Base-by-base conservation (phyloP, 1,139 yeast genomes). In the Saccharomyces pastorianus region DNA sequence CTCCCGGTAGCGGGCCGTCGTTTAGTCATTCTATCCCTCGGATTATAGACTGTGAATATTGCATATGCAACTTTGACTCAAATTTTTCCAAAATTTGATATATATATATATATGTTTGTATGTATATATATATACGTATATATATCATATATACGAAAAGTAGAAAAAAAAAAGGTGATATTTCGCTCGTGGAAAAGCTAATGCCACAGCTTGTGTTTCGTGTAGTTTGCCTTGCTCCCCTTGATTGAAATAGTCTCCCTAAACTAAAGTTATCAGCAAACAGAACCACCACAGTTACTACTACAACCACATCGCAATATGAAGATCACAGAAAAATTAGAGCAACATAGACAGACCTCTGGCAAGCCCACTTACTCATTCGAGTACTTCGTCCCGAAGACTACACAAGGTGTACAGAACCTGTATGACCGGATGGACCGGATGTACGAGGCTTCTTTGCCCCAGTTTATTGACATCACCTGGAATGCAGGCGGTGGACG, bases 361-460 rank as follows among this genome's bases (percentile, higher is more conserved):
- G 32, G 56, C n/a, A 64, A 62, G 51, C 65, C 96, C 4, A 88
- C 97, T 4, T 93, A 88, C 71, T 91, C 98, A 51, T 93, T 91
- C 66, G 99, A 93, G 76, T 93, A 88, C 74, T 93, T 93, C 70
- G 96, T 93, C n/a, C 99, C 99, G 48, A 93, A 93, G 75, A 93
- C 99, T 0, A 79, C 95, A 26, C 97, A 93, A 71, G 99, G 99
- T 69, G 95, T 91, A 32, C 96, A 91, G 70, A 93, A 93, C 68
- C 77, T 93, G 56, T 93, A 91, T 72, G 99, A 93, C 70, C 81
- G 99, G 69, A 93, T 93, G 95, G 98, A 93, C 68, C 82, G 97
- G 71, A 93, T 93, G 99, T 89, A 88, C 71, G 91, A 88, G 61
- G 62, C 67, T 6, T 77, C 91, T 64, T 85, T 86, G 60, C 99